Evolutionary conservation across 805 yeast species (phyloP).

Genomic region (Millerago galiae): DNA sequence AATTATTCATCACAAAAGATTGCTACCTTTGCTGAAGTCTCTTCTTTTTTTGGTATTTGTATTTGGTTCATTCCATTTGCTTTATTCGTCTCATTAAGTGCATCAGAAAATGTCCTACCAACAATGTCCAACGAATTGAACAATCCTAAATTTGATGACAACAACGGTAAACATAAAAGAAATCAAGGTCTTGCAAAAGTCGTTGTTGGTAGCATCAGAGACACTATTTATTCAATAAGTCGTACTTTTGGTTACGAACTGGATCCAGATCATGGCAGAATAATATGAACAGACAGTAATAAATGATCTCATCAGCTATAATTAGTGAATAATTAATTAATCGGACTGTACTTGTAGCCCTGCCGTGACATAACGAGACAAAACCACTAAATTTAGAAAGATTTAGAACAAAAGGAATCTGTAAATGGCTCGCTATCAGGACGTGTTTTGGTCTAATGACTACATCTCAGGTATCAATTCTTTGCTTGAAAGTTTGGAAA

Average conservation of each 20-base stretch:
- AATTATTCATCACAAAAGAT: constrained; percentile 57
- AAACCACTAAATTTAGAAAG: background rate
- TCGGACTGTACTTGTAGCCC: background rate
- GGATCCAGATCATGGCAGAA: constrained; percentile 48
- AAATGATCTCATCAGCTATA: no score
- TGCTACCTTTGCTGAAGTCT: constrained; percentile 81
- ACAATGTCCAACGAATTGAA: constrained; percentile 26
- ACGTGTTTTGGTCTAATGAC: constrained; percentile 28
- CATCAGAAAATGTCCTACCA: constrained; percentile 86
- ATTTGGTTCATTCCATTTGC: constrained; percentile 95
- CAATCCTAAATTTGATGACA: constrained; percentile 22
- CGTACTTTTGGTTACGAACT: constrained; percentile 60
- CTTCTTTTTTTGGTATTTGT: constrained; percentile 91
- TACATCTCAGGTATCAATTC: constrained; percentile 24
- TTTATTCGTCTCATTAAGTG: constrained; percentile 83
- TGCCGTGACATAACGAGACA: background rate
- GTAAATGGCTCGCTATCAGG: constrained; percentile 8
- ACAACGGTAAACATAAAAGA: constrained; percentile 32
- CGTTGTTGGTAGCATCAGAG: constrained; percentile 48
- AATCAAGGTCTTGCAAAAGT: constrained; percentile 68
- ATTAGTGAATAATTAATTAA: no score
- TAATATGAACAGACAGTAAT: constrained; percentile 25
- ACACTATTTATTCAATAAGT: constrained; percentile 37
- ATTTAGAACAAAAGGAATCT: background rate
- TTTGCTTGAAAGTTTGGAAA: constrained; percentile 15